Percentiles rank a stretch among this genome's conserved stretches.
These are phyloP conservation scores for Dothideomycetes sp. DNA, from an alignment of 2,329 filamentous ascomycete species.

Conservation along the genomic window DNA sequence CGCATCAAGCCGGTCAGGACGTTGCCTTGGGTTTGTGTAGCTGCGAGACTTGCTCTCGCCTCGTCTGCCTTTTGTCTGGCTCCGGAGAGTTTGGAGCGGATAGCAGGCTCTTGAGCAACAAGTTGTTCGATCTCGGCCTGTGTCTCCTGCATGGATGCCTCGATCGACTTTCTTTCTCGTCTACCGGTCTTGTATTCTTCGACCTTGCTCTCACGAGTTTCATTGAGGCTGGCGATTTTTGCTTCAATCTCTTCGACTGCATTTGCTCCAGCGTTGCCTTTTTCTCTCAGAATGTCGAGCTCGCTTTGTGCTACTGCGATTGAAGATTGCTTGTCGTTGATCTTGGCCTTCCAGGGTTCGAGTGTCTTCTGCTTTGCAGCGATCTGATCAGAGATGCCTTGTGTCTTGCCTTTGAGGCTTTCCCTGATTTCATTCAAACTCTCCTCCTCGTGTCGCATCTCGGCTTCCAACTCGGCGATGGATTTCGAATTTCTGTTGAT, in stretches of 20 bases:
- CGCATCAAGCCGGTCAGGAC: conserved; percentile 88
- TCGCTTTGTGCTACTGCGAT: conserved; percentile 94
- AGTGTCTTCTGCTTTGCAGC: conserved; percentile 84
- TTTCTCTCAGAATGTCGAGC: conserved; percentile 81
- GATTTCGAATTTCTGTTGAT: conserved; percentile 69
- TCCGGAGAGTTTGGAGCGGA: conserved; percentile 77
- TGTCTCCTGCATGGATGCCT: conserved; percentile 64
- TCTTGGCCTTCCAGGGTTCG: conserved; percentile 93
- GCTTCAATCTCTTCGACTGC: conserved; percentile 73
- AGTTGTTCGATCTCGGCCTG: conserved; percentile 66
- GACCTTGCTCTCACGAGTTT: conserved; percentile 60
- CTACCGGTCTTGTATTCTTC: conserved; percentile 69
- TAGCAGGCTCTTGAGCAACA: conserved; percentile 65
- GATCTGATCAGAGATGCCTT: conserved; percentile 87
- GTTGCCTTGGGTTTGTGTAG: conserved; percentile 75
- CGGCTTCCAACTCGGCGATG: conserved; percentile 64
- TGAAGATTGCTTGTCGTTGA: conserved; percentile 89
- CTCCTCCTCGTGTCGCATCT: conserved; percentile 68
- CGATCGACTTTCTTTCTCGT: conserved; percentile 59
- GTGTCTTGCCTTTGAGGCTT: conserved; percentile 86
- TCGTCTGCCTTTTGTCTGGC: conserved; percentile 93
- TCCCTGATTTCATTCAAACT: conserved; percentile 79
- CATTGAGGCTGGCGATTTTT: conserved; percentile 66
- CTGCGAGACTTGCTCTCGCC: conserved; percentile 79
- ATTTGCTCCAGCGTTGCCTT: conserved; percentile 76